These are phyloP conservation scores for Dunaliella primolecta DNA, from an alignment of 139 green algal species.

Conservation along the genomic window DNA sequence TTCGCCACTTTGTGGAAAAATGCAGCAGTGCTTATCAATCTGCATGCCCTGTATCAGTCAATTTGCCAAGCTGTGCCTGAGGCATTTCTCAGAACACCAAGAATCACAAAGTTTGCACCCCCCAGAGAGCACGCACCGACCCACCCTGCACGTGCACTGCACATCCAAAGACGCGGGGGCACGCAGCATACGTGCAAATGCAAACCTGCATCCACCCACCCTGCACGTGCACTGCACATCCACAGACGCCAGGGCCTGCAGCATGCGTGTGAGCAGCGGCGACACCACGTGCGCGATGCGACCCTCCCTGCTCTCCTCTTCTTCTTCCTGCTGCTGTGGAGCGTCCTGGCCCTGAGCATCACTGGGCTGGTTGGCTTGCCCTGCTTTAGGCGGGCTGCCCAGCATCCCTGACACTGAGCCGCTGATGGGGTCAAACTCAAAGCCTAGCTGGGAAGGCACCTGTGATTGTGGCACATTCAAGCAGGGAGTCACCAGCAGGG, in stretches of 20 bases:
- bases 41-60: too few species aligned
- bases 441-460: neutral
- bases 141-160: neutral
- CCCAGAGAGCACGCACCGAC: too few species aligned
- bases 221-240: slow-evolving; percentile 9
- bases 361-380: neutral
- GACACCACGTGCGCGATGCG: slow-evolving; percentile 18
- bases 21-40: too few species aligned
- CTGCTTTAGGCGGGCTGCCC: neutral
- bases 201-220: neutral
- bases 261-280: slow-evolving; percentile 43
- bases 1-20: too few species aligned
- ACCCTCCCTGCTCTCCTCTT: neutral
- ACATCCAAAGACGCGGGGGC: slow-evolving; percentile 16
- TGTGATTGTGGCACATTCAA: slow-evolving; percentile 3
- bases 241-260: slow-evolving; percentile 26
- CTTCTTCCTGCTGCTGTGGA: neutral
- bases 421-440: neutral
- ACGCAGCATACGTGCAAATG: too few species aligned
- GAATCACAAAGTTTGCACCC: too few species aligned
- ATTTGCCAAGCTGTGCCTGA: too few species aligned
- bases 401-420: neutral
- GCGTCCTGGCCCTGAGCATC: neutral
- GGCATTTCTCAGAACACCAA: too few species aligned
- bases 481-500: too few species aligned